These are phyloP conservation scores for Eutrema heterophyllum DNA, from an alignment of 345 rosid species.

Conservation along the genomic window DNA sequence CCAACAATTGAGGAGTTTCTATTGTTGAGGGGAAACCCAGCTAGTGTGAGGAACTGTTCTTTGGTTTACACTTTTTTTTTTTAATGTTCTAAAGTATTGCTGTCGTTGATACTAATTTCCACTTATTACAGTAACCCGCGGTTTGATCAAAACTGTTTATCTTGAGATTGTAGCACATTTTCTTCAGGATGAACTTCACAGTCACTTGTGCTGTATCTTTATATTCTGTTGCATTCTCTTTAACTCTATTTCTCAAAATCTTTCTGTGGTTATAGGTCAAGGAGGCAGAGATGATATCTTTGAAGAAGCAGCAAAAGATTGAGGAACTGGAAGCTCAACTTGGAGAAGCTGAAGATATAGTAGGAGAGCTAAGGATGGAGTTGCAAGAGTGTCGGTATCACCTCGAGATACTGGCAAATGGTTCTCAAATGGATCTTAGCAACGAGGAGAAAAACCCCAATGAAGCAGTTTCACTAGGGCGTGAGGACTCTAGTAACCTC, in stretches of 20 bases:
- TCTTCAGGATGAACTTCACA: background rate
- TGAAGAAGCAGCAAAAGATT: slow-evolving; percentile 56
- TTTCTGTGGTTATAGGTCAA: slow-evolving; percentile 42
- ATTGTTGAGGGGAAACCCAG: background rate
- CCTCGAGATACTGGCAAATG: slow-evolving; percentile 40
- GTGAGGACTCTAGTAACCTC: slow-evolving; percentile 30
- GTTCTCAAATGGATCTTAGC: slow-evolving; percentile 7
- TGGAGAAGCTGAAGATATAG: slow-evolving; percentile 86
- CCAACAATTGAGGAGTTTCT: background rate
- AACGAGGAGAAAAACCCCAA: background rate
- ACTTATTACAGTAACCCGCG: background rate
- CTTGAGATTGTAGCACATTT: background rate
- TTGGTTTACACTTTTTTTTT: background rate
- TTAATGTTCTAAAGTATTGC: background rate
- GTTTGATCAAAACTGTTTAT: background rate
- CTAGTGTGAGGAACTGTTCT: background rate
- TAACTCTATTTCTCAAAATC: background rate
- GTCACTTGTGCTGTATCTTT: background rate
- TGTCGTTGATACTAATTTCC: background rate
- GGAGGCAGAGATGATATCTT: slow-evolving; percentile 55
- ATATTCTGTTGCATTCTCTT: background rate
- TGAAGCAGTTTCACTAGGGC: slow-evolving; percentile 24
- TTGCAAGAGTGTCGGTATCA: slow-evolving; percentile 59
- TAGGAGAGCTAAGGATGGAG: slow-evolving; percentile 75
- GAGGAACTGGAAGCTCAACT: slow-evolving; percentile 90